Percentiles rank a stretch among this genome's conserved stretches.
Conservation (phyloP, 2,329 filamentous ascomycete genomes). For the Fusarium neocosmosporiellum region DNA sequence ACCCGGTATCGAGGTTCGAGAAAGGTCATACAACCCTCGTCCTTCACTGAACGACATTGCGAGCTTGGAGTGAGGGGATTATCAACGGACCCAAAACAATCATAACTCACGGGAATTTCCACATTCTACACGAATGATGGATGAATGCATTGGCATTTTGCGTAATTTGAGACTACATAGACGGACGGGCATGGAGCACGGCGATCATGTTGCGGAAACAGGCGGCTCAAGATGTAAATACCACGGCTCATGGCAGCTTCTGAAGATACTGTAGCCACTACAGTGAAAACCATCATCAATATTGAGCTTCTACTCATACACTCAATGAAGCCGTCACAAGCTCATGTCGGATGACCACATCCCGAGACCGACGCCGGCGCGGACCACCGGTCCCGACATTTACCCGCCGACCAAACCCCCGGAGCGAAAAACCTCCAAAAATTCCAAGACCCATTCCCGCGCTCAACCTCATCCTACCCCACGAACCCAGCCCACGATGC, state of each 20-base stretch:
- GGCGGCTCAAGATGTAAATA: conserved; percentile 38
- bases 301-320: not conserved
- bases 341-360: conserved; percentile 19
- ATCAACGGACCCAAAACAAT: not conserved
- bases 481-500: conserved; percentile 51
- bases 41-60: conserved; percentile 73
- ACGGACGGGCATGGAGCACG: conserved; percentile 25
- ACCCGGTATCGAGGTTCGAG: conserved; percentile 83
- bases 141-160: conserved; percentile 35
- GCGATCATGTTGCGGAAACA: conserved; percentile 19
- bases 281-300: not conserved
- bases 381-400: conserved; percentile 47
- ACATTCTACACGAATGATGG: not conserved
- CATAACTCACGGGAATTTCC: not conserved
- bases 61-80: conserved; percentile 68
- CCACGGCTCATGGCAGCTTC: conserved; percentile 7
- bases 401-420: conserved; percentile 44
- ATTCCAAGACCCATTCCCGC: too few species aligned
- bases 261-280: not conserved
- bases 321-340: conserved; percentile 16
- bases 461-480: conserved; percentile 30
- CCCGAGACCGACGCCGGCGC: conserved; percentile 10
- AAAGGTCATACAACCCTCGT: conserved; percentile 67
- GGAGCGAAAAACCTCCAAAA: conserved; percentile 40
- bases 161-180: conserved; percentile 41